Base-by-base conservation (phyloP, 1,139 yeast genomes). In the Suhomyces panamericanus region DNA sequence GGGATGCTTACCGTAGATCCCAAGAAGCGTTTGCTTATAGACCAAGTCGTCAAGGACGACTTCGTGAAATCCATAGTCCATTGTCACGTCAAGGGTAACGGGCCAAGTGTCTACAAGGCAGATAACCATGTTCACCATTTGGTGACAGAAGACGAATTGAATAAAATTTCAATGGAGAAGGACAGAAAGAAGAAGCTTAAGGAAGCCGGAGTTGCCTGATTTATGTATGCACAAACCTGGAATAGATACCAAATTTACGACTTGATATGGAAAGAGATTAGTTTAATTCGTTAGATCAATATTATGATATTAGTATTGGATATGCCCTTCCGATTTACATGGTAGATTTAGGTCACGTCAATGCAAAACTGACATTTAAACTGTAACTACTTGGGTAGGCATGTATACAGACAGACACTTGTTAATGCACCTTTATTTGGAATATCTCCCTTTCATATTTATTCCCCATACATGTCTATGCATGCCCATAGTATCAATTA, bases 131-230 rank as follows among this genome's bases (percentile, higher is more conserved):
- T 55, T 14, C 87, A 82, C 58, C 83, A 81, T 59, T 65, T 81
- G 53, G 69, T 81, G 2, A 74, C 83, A 1, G 85, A 80, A 50
- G 81, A 78, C 14, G 82, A 78, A 40, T 63, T 78, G 42, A 68
- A 68, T 35, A 70, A 69, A 50, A 53, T 77, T 8, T 68, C 70
- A 32, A 62, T 59, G 45, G 80, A 75, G 45, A 63, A 63, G 49
- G 45, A 38, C 14, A 55, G 67, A 49, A 50, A 64, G 42, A 65
- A 67, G 54, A 58, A 54, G 44, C 46, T 54, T 38, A 53, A 55
- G 43, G 55, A 53, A 12, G 46, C 55, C 4, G 43, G 43, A 9
- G 43, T 40, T 2, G 39, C 43, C 14, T 40, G 26, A 31, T 17
- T 26, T 26, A 26, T 26, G 4, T 26, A 26, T 26, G n/a, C 3